Percentiles rank a stretch among this genome's conserved stretches.
phyloP scores from a whole-genome alignment of 352 stramenopile species.

The Elongisporangium senticosum region DNA sequence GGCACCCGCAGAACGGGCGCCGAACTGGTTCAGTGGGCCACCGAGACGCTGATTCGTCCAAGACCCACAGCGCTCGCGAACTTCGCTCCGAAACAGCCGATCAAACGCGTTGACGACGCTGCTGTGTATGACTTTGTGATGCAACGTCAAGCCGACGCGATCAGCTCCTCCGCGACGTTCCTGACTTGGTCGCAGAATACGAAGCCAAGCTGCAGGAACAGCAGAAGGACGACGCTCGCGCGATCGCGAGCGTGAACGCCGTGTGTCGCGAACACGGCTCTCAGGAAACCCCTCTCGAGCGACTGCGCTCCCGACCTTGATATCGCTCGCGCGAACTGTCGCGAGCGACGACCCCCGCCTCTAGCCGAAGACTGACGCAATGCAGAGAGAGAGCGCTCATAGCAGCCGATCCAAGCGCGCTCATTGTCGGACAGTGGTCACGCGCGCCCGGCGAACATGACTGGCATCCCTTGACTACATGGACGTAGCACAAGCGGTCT shows the following conservation, averaged over 20 bases:
- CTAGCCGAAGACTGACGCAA: neutral
- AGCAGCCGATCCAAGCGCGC: neutral
- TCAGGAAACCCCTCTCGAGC: too few species aligned
- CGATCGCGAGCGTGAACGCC: too few species aligned
- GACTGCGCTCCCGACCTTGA: too few species aligned
- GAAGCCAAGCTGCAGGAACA: too few species aligned
- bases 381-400: neutral
- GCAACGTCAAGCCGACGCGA: constrained; percentile 1
- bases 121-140: constrained; percentile 2
- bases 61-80: neutral
- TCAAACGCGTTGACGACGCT: neutral
- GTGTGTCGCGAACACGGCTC: too few species aligned
- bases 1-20: neutral
- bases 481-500: neutral
- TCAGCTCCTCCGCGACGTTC: constrained; percentile 4
- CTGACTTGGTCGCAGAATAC: neutral
- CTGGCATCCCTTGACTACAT: neutral
- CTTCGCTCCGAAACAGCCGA: neutral
- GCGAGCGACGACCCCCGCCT: neutral
- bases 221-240: too few species aligned
- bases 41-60: neutral
- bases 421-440: neutral
- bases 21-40: neutral
- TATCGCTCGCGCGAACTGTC: too few species aligned
- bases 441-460: neutral